phyloP scores from a whole-genome alignment of 352 stramenopile genomes.

The Globisporangium canariense region DNA sequence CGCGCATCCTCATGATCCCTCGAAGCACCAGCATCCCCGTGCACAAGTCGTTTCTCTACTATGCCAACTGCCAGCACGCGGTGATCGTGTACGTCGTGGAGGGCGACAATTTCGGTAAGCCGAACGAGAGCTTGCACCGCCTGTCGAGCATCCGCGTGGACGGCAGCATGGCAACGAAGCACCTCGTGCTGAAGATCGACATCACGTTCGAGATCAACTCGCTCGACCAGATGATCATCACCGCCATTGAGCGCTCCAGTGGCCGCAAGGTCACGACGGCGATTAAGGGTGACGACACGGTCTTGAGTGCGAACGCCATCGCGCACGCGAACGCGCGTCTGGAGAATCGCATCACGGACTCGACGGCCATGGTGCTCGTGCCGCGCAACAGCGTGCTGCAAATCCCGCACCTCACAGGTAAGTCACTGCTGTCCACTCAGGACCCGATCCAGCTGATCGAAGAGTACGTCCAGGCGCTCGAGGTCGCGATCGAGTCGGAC shows the following conservation, averaged over 20 bases:
- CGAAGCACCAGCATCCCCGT: conserved; percentile 20
- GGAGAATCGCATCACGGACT: conserved; percentile 6
- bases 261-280: conserved; percentile 16
- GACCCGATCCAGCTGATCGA: conserved; percentile 13
- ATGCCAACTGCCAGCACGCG: conserved; percentile 29
- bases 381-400: conserved; percentile 13
- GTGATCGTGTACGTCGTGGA: conserved; percentile 31
- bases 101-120: conserved; percentile 10
- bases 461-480: conserved; percentile 14
- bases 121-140: conserved; percentile 15
- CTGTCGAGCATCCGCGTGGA: conserved; percentile 26
- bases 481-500: conserved; percentile 7
- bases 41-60: conserved; percentile 29
- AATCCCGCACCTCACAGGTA: conserved; percentile 15
- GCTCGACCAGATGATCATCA: conserved; percentile 19
- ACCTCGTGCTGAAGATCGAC: conserved; percentile 33
- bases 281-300: conserved; percentile 26
- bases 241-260: conserved; percentile 26
- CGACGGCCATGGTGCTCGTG: conserved; percentile 10
- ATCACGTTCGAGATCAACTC: conserved; percentile 27
- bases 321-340: conserved; percentile 22
- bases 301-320: conserved; percentile 23
- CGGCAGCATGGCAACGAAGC: conserved; percentile 19
- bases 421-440: conserved; percentile 8
- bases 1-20: conserved; percentile 26